These are phyloP conservation scores for Diaporthe vexans DNA, from an alignment of 2,329 filamentous ascomycete species.

Conservation along the genomic window DNA sequence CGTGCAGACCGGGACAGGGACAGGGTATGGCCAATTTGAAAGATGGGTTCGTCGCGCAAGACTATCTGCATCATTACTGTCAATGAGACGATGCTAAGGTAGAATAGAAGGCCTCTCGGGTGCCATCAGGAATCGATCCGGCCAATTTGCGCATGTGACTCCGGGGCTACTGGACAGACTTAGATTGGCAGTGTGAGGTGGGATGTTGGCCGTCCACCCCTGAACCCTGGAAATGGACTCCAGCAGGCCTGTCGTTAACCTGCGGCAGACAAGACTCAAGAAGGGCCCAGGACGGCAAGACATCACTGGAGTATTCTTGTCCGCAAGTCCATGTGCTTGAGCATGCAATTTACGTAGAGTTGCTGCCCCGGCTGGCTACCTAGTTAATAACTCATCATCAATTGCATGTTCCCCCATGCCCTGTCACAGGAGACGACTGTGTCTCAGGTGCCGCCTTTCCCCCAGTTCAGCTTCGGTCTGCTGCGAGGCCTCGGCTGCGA, in stretches of 20 bases:
- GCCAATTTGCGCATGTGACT: slow-evolving; percentile 15
- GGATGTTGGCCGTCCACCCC: slow-evolving; percentile 18
- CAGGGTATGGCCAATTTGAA: neutral
- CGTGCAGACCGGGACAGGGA: neutral
- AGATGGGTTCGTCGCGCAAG: slow-evolving; percentile 2
- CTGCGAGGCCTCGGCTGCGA: slow-evolving; percentile 5
- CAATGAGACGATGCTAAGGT: slow-evolving; percentile 13
- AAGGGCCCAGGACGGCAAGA: neutral
- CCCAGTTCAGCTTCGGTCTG: slow-evolving; percentile 2
- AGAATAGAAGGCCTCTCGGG: neutral
- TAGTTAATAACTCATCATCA: slow-evolving; percentile 24
- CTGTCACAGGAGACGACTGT: slow-evolving; percentile 7
- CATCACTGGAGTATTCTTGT: neutral
- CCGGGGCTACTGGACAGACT: slow-evolving; percentile 5
- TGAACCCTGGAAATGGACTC: slow-evolving; percentile 23
- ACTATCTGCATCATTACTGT: neutral
- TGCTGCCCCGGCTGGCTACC: slow-evolving; percentile 19
- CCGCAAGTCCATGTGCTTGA: neutral
- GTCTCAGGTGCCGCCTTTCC: neutral
- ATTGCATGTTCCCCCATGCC: slow-evolving; percentile 3
- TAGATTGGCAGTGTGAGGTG: slow-evolving; percentile 26
- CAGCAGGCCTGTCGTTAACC: neutral
- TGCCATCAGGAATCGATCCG: slow-evolving; percentile 4
- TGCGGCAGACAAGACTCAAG: slow-evolving; percentile 27
- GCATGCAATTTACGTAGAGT: slow-evolving; percentile 19